Base-by-base conservation (phyloP, 441 rosid species). In the Hypseocharis bilobata region DNA sequence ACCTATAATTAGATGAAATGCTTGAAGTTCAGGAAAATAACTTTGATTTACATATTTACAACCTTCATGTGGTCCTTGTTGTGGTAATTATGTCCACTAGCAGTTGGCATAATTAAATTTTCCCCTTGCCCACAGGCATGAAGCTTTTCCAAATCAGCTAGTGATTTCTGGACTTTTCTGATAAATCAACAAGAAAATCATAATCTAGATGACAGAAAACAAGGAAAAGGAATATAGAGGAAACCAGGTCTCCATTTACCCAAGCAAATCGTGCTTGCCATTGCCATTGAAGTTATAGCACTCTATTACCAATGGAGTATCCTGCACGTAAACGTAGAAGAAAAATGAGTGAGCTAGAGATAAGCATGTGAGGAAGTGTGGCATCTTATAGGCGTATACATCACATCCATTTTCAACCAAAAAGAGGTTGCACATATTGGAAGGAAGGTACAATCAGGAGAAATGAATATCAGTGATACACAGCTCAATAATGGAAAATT, bases 191-290 rank as follows among this genome's bases (percentile, higher is more conserved):
- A 67, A 67, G 64, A 60, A 45, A 2, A 63, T 73, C 69, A 62
- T 22, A 57, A 8, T 27, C 32, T 4, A 58, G 23, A 49, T 54
- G 23, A 63, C 68, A 20, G 60, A 3, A 23, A 60, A 3, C 13
- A 8, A 29, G 28, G 30, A 40, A 22, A 61, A 55, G 62, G 26
- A 51, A 16, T 0, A 34, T 8, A 58, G 57, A 58, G 25, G 55
- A 69, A 56, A 25, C 22, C 54, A 63, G 28, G 71, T 44, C 58
- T 32, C 64, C 67, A 72, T 67, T 76, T 85, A 89, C 98, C 98
- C 98, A 61, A 92, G 81, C 55, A 88, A 77, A 76, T 79, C 89
- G 62, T 92, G 98, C 71, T 85, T 88, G 75, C 96, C 96, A 76
- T 74, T 89, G 80, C 80, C 79, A 73, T 88, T 89, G 74, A 83